Conservation (phyloP, 164 flowering plant genomes). For the Euptelea pleiosperma region DNA sequence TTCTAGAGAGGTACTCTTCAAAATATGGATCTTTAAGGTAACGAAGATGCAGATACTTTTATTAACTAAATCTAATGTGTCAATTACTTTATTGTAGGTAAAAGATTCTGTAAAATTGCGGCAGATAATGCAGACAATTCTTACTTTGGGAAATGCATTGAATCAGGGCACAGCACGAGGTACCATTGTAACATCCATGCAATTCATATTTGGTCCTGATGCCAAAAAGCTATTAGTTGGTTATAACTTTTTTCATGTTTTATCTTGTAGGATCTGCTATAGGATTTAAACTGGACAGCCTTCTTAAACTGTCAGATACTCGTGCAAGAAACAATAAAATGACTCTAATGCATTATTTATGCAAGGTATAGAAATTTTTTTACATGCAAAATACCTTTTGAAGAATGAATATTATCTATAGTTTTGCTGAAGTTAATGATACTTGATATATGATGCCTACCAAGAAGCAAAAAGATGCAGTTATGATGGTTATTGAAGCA, state of each 20-base stretch:
- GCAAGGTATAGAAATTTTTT: conserved; percentile 65
- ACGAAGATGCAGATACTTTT: background rate
- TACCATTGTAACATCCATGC: conserved; percentile 17
- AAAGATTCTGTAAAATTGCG: conserved; percentile 84
- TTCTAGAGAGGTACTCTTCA: conserved; percentile 63
- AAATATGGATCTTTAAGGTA: background rate
- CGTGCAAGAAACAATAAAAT: conserved; percentile 96
- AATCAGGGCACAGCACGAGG: conserved; percentile 99
- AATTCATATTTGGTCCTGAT: background rate
- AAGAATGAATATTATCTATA: too few species aligned
- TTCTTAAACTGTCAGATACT: conserved; percentile 95
- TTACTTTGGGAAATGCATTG: conserved; percentile 93
- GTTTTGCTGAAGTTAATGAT: too few species aligned
- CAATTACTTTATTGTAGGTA: conserved; percentile 49
- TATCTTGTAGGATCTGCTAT: conserved; percentile 82
- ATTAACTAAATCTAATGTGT: conserved; percentile 8
- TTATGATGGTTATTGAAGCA: too few species aligned
- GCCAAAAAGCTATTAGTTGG: background rate
- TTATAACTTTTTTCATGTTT: background rate
- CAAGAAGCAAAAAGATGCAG: too few species aligned
- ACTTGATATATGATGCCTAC: too few species aligned
- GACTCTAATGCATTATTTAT: conserved; percentile 97
- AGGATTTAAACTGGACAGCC: conserved; percentile 98
- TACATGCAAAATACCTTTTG: background rate
- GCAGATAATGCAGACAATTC: conserved; percentile 96